phyloP scores from a whole-genome alignment of 352 stramenopile genomes.

The Discostella stelligera region DNA sequence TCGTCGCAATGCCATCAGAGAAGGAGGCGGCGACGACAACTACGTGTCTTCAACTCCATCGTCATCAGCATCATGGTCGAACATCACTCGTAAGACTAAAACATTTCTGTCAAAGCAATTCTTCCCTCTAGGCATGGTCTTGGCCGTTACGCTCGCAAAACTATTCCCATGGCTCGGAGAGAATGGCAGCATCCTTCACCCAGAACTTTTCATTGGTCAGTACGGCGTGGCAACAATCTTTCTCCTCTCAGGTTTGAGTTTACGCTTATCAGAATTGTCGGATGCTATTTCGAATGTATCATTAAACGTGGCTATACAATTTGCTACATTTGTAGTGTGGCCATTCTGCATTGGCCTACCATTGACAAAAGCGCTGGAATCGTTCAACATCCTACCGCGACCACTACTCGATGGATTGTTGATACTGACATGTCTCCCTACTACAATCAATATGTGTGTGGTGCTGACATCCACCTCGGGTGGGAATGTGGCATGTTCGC shows the following conservation, averaged over 20 bases:
- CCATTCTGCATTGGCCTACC: slow-evolving; percentile 73
- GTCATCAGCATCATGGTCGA: not conserved
- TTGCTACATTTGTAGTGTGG: slow-evolving; percentile 63
- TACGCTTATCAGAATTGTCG: slow-evolving; percentile 67
- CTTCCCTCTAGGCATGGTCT: slow-evolving; percentile 70
- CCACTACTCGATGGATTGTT: slow-evolving; percentile 73
- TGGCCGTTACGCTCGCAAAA: slow-evolving; percentile 61
- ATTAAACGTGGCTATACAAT: slow-evolving; percentile 73
- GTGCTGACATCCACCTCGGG: slow-evolving; percentile 69
- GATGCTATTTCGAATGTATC: slow-evolving; percentile 65
- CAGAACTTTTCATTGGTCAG: slow-evolving; percentile 77
- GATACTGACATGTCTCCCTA: slow-evolving; percentile 78
- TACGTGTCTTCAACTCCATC: not conserved
- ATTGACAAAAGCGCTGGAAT: slow-evolving; percentile 47
- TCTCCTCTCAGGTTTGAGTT: slow-evolving; percentile 70
- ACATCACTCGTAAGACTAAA: not conserved
- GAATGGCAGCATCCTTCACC: slow-evolving; percentile 63
- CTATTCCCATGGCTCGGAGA: slow-evolving; percentile 63
- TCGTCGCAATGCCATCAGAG: not conserved
- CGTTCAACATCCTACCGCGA: slow-evolving; percentile 49
- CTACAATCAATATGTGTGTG: slow-evolving; percentile 84
- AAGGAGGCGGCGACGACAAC: not conserved
- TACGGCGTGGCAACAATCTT: slow-evolving; percentile 78
- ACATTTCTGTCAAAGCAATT: slow-evolving; percentile 69
- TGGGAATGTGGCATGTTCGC: slow-evolving; percentile 71